Evolutionary conservation across 371 early-diverging fungal species (phyloP).

Genomic region (Mortierella sp.): DNA sequence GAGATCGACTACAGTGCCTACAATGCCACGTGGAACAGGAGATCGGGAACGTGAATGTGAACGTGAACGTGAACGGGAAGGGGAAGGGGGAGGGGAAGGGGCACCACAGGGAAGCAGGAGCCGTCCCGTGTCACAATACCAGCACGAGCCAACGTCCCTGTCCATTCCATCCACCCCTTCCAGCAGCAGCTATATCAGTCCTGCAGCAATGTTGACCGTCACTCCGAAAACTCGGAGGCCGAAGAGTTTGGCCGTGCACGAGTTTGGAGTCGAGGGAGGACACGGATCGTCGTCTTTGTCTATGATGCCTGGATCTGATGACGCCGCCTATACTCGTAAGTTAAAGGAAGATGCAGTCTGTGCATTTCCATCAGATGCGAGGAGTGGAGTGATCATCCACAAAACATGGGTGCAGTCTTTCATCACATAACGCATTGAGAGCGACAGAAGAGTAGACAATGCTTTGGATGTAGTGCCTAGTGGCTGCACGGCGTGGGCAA

Average conservation of each 20-base stretch:
- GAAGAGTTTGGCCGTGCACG: conserved; percentile 44
- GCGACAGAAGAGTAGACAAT: too few relatives aligned
- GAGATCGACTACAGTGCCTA: conserved; percentile 14
- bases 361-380: too few relatives aligned
- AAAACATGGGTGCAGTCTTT: too few relatives aligned
- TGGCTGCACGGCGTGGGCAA: not conserved
- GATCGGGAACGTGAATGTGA: conserved; percentile 14
- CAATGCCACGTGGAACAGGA: conserved; percentile 12
- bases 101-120: conserved; percentile 12
- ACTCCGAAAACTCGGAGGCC: conserved; percentile 37
- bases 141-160: conserved; percentile 14
- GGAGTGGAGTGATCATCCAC: too few relatives aligned
- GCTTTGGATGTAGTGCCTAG: too few relatives aligned
- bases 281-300: conserved; percentile 20
- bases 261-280: conserved; percentile 23
- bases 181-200: conserved; percentile 2
- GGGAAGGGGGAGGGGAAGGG: conserved; percentile 9
- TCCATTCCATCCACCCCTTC: conserved; percentile 3
- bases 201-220: conserved; percentile 7
- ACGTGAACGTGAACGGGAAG: not conserved
- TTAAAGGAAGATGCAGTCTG: too few relatives aligned
- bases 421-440: too few relatives aligned
- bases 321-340: conserved; percentile 29
- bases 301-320: conserved; percentile 17
- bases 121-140: conserved; percentile 31